phyloP scores from a whole-genome alignment of 495 filamentous ascomycete species.

The Daldinia vernicosa region DNA sequence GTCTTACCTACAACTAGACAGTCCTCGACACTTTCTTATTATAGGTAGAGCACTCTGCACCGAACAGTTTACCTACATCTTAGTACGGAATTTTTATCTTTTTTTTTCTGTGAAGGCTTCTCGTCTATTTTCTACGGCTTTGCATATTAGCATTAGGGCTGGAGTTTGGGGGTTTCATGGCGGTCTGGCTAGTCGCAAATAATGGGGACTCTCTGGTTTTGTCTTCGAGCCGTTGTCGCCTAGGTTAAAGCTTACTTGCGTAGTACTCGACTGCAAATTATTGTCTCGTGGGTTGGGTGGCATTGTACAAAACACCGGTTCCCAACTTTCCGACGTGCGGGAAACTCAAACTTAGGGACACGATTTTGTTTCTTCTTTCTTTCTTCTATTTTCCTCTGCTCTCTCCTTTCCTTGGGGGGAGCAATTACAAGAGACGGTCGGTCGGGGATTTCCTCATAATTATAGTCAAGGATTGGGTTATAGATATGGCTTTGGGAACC shows the following conservation, averaged over 20 bases:
- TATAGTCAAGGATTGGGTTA: slow-evolving; percentile 20
- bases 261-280: not conserved
- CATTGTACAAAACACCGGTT: slow-evolving; percentile 23
- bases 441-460: not conserved
- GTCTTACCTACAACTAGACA: not conserved
- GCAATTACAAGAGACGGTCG: slow-evolving; percentile 6
- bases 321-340: slow-evolving; percentile 10
- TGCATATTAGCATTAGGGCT: slow-evolving; percentile 32
- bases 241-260: not conserved
- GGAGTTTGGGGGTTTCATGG: slow-evolving; percentile 28
- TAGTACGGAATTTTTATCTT: not conserved
- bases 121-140: slow-evolving; percentile 12
- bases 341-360: slow-evolving; percentile 7
- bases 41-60: not conserved
- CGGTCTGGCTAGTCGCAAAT: slow-evolving; percentile 11
- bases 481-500: slow-evolving; percentile 31
- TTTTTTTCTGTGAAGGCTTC: slow-evolving; percentile 12
- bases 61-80: not conserved
- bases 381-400: not conserved
- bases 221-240: not conserved
- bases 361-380: slow-evolving; percentile 2
- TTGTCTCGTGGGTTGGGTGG: not conserved
- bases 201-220: slow-evolving; percentile 5
- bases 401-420: not conserved
- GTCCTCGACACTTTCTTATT: slow-evolving; percentile 6